phyloP scores from a whole-genome alignment of 108 stramenopile genomes.

The Asterionellopsis glacialis region DNA sequence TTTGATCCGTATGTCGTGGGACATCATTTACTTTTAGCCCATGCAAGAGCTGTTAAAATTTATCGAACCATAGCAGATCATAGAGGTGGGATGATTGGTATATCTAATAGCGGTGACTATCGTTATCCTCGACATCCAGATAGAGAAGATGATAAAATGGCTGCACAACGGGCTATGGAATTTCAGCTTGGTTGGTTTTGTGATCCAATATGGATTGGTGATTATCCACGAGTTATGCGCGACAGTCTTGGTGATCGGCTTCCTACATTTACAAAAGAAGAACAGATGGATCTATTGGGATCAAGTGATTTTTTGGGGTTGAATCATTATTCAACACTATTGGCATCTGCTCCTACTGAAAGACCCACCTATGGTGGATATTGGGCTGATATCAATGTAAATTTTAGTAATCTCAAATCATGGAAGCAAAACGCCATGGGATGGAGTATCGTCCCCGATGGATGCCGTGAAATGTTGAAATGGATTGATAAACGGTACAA shows the following conservation, averaged over 20 bases:
- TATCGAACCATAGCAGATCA: conserved; percentile 47
- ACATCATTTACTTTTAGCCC: conserved; percentile 83
- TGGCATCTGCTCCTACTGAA: conserved; percentile 36
- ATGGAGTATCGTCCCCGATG: conserved; percentile 71
- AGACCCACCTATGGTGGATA: conserved; percentile 44
- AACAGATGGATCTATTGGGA: conserved; percentile 43
- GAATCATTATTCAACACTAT: conserved; percentile 81
- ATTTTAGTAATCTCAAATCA: conserved; percentile 35
- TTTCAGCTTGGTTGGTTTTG: conserved; percentile 88
- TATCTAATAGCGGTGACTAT: conserved; percentile 83
- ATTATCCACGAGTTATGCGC: conserved; percentile 82
- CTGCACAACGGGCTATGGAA: conserved; percentile 79
- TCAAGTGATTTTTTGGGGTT: conserved; percentile 89
- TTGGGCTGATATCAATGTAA: conserved; percentile 71
- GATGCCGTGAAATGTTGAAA: conserved; percentile 57
- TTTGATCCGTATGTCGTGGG: conserved; percentile 67
- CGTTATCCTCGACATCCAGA: conserved; percentile 46
- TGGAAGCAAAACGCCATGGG: conserved; percentile 74
- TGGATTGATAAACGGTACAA: conserved; percentile 70
- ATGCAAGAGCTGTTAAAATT: conserved; percentile 74
- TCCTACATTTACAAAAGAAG: conserved; percentile 65
- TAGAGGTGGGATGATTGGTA: conserved; percentile 71
- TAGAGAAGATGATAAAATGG: conserved; percentile 47
- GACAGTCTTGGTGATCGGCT: conserved; percentile 58
- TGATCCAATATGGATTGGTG: conserved; percentile 71